A percentile compares a stretch with the other conserved stretches of the same genome.
Evolutionary conservation across 192 early-diverging fungal species (phyloP).

Genomic region (Mortierella alpina): DNA sequence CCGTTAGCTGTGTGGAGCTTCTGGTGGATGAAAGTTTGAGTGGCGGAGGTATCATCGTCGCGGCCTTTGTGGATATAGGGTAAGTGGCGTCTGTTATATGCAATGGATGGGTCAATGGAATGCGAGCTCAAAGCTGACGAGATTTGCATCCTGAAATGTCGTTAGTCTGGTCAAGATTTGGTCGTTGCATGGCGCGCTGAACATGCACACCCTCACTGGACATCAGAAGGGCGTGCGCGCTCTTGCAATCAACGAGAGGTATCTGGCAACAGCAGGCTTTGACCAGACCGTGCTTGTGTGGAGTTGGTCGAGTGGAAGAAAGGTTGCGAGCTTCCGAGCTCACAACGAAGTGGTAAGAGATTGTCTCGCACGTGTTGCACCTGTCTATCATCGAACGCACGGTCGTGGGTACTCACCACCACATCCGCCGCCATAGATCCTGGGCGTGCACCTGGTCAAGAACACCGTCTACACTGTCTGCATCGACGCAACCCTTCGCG

Average conservation of each 20-base stretch:
- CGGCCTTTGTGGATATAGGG: constrained; percentile 53
- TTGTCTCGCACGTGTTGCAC: background rate
- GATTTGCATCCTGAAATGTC: background rate
- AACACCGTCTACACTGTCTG: constrained; percentile 39
- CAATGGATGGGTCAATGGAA: background rate
- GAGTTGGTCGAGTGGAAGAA: constrained; percentile 38
- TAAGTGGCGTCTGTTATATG: constrained; percentile 6
- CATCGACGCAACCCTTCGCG: constrained; percentile 40
- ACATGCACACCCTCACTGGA: constrained; percentile 32
- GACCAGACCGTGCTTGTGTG: constrained; percentile 46
- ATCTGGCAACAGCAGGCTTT: constrained; percentile 41
- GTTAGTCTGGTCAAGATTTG: constrained; percentile 42
- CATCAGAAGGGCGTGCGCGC: constrained; percentile 48
- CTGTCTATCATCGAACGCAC: background rate
- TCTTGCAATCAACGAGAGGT: constrained; percentile 35
- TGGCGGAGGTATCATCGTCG: constrained; percentile 37
- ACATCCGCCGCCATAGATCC: constrained; percentile 19
- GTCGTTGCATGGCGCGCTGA: constrained; percentile 37
- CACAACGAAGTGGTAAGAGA: constrained; percentile 41
- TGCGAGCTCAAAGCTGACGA: background rate
- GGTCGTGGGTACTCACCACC: background rate
- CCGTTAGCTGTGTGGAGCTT: constrained; percentile 47
- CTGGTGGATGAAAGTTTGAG: constrained; percentile 18
- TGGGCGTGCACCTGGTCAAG: constrained; percentile 24
- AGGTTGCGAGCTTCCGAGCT: constrained; percentile 44